These are phyloP conservation scores for Vaccinium vitisidaea DNA, from an alignment of 148 eudicot genomes.

Conservation along the genomic window DNA sequence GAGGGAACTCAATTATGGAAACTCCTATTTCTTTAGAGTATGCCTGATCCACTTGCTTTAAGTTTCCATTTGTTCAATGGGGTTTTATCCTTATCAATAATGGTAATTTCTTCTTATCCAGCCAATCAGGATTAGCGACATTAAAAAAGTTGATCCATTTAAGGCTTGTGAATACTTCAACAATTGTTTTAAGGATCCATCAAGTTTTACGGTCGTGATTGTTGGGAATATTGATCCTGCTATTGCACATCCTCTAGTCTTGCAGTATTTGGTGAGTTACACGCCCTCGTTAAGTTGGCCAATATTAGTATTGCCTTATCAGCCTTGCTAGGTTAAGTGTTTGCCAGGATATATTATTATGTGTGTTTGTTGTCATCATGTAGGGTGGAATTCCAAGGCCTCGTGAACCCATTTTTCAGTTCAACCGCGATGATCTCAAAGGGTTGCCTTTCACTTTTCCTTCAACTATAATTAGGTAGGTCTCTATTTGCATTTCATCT, in stretches of 20 bases:
- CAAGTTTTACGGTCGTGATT: conserved; percentile 68
- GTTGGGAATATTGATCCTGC: conserved; percentile 80
- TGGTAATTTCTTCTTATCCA: conserved; percentile 35
- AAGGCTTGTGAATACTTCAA: conserved; percentile 81
- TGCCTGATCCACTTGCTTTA: conserved; percentile 10
- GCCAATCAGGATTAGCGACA: conserved; percentile 62
- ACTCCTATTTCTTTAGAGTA: conserved; percentile 81
- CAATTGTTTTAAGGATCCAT: conserved; percentile 74
- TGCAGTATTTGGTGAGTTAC: conserved; percentile 72
- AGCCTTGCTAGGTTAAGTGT: neutral
- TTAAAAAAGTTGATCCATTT: conserved; percentile 62
- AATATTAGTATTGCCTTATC: conserved; percentile 54
- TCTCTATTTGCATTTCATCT: conserved; percentile 5
- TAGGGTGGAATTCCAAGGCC: conserved; percentile 91
- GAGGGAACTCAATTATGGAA: conserved; percentile 88
- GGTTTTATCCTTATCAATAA: neutral
- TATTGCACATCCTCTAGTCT: conserved; percentile 53
- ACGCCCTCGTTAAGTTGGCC: neutral
- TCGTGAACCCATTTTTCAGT: conserved; percentile 52
- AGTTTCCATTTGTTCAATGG: conserved; percentile 6
- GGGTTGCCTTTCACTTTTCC: conserved; percentile 82
- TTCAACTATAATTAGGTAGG: conserved; percentile 51
- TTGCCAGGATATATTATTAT: neutral
- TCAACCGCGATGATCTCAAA: conserved; percentile 71
- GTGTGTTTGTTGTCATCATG: conserved; percentile 17